These are phyloP conservation scores for Vitis rotundifolia DNA, from an alignment of 164 flowering plant species.

Conservation along the genomic window DNA sequence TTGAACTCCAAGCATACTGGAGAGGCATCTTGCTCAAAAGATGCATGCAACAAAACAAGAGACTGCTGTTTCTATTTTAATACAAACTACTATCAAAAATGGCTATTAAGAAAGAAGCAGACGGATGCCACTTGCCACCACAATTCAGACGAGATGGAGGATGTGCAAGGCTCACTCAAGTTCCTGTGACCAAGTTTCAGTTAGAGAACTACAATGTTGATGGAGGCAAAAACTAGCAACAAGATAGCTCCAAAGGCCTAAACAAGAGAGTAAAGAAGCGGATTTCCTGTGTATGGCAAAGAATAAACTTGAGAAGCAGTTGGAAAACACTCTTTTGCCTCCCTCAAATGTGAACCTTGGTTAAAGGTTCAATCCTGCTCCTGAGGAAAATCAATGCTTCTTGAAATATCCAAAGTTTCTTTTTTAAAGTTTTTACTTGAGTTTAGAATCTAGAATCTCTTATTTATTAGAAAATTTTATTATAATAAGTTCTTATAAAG, in stretches of 20 bases:
- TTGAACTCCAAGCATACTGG: conserved; percentile 69
- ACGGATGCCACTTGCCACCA: conserved; percentile 57
- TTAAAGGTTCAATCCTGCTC: no score
- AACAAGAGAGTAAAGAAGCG: conserved; percentile 90
- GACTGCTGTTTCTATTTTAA: conserved; percentile 58
- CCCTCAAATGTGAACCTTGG: no score
- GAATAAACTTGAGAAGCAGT: conserved; percentile 84
- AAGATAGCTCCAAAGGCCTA: conserved; percentile 76
- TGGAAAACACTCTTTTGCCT: conserved; percentile 54
- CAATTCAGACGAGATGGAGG: conserved; percentile 92
- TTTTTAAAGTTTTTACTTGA: no score
- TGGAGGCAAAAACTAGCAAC: conserved; percentile 89
- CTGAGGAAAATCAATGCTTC: no score
- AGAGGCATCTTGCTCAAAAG: conserved; percentile 77
- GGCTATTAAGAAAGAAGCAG: conserved; percentile 58
- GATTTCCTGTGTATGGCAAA: conserved; percentile 96
- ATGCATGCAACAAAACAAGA: conserved; percentile 47
- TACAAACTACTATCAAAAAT: conserved; percentile 65
- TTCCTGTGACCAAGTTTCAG: conserved; percentile 44
- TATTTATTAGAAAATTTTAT: no score
- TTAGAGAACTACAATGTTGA: conserved; percentile 78
- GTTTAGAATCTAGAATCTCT: no score
- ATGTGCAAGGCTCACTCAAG: conserved; percentile 56
- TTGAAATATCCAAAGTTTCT: no score
- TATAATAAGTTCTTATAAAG: no score